Evolutionary conservation across 169 alveolate genomes (phyloP).

Genomic region (Babesia bigemina): DNA sequence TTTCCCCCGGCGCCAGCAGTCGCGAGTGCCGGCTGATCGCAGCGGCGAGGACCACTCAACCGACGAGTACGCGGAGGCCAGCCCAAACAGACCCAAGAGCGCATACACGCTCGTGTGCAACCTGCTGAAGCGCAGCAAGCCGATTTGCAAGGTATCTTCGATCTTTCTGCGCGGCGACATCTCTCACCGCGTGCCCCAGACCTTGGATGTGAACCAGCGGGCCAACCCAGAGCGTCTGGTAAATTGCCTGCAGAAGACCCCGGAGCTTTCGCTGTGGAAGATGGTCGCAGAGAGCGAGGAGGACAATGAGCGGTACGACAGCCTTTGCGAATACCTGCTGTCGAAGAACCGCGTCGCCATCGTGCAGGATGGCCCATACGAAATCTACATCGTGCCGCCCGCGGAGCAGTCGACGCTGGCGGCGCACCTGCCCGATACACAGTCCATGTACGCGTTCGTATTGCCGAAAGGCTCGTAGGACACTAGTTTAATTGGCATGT

Average conservation of each 20-base stretch:
- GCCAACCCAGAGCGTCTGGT: constrained; percentile 69
- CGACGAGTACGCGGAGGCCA: background rate
- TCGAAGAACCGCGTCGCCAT: constrained; percentile 73
- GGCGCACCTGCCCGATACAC: constrained; percentile 70
- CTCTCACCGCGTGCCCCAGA: constrained; percentile 52
- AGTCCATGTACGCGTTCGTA: constrained; percentile 76
- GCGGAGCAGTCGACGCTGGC: constrained; percentile 44
- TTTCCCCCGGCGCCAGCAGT: background rate
- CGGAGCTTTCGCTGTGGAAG: constrained; percentile 74
- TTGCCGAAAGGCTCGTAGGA: constrained; percentile 45
- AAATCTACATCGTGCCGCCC: constrained; percentile 77
- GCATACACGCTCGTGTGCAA: constrained; percentile 44
- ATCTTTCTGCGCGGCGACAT: constrained; percentile 68
- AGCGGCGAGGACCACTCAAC: background rate
- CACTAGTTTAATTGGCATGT: background rate
- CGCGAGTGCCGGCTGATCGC: background rate
- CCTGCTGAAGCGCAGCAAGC: constrained; percentile 73
- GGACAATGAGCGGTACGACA: constrained; percentile 72
- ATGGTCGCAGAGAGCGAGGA: constrained; percentile 72
- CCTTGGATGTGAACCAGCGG: constrained; percentile 67
- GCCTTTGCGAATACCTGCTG: constrained; percentile 74
- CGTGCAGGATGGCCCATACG: constrained; percentile 67
- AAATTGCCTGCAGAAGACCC: constrained; percentile 44
- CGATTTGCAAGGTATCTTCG: constrained; percentile 72
- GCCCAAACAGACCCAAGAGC: background rate